Evolutionary conservation across 371 early-diverging fungal genomes (phyloP).

Genomic region (Funneliformis caledonium): DNA sequence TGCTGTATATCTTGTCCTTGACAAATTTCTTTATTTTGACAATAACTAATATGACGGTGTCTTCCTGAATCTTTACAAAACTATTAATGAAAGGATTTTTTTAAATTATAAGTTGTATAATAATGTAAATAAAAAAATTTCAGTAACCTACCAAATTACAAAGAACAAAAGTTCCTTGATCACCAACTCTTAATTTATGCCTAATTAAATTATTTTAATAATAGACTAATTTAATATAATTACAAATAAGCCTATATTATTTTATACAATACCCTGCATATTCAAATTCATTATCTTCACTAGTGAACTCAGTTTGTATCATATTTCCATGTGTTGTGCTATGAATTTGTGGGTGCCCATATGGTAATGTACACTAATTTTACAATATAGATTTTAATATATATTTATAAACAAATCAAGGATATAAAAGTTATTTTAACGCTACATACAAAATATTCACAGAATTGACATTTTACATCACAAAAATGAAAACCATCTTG

Average conservation of each 20-base stretch:
- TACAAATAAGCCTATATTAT: background rate
- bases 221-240: background rate
- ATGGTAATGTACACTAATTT: conserved; percentile 20
- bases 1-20: background rate
- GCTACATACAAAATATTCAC: background rate
- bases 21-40: conserved; percentile 34
- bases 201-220: background rate
- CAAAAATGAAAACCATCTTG: conserved; percentile 24
- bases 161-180: conserved; percentile 28
- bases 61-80: conserved; percentile 35
- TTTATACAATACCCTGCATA: conserved; percentile 7
- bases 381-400: background rate
- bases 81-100: background rate
- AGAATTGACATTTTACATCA: conserved; percentile 20
- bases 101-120: too few species aligned
- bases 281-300: conserved; percentile 19
- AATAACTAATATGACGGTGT: conserved; percentile 46
- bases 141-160: conserved; percentile 23
- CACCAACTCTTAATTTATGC: conserved; percentile 22
- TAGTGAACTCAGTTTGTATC: background rate
- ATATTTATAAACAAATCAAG: background rate
- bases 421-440: background rate
- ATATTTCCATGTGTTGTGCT: conserved; percentile 43
- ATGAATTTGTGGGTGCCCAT: background rate
- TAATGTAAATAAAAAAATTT: background rate